These are phyloP conservation scores for Eutrema salsugineum DNA, from an alignment of 441 rosid species.

Conservation along the genomic window DNA sequence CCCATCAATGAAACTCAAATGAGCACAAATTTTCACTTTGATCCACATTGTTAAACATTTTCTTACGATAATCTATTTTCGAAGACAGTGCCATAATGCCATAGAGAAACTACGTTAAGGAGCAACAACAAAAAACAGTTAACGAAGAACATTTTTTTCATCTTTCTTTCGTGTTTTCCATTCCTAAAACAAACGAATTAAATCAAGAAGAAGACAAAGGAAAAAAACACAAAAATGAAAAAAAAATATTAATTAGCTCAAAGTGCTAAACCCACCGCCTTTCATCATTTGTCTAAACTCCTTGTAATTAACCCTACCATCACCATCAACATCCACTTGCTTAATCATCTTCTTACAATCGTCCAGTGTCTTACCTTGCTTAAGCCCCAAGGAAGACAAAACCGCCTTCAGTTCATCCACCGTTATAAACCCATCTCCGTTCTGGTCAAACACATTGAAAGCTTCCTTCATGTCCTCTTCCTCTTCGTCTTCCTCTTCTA, in stretches of 20 bases:
- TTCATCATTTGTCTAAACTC: slow-evolving; percentile 86
- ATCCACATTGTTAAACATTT: not conserved
- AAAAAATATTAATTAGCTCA: not conserved
- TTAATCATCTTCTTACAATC: slow-evolving; percentile 68
- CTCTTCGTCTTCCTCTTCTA: slow-evolving; percentile 48
- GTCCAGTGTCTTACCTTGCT: slow-evolving; percentile 57
- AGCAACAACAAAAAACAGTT: not conserved
- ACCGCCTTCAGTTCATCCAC: slow-evolving; percentile 68
- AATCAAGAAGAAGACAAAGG: not conserved
- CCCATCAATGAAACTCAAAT: not conserved
- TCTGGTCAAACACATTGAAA: slow-evolving; percentile 68
- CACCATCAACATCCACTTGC: slow-evolving; percentile 74
- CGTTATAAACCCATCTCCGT: slow-evolving; percentile 73
- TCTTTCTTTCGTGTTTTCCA: not conserved
- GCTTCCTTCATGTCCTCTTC: slow-evolving; percentile 80
- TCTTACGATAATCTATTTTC: not conserved
- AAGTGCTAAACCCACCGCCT: slow-evolving; percentile 50
- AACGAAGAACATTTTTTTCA: not conserved
- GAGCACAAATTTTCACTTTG: not conserved
- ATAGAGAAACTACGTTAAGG: not conserved
- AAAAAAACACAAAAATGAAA: not conserved
- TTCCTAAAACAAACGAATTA: slow-evolving; percentile 1
- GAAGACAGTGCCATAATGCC: not conserved
- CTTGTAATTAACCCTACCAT: slow-evolving; percentile 58
- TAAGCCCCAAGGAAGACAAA: slow-evolving; percentile 58